Conservation (phyloP, 176 grass and related monocot genomes). For the Phoenix dactylifera region DNA sequence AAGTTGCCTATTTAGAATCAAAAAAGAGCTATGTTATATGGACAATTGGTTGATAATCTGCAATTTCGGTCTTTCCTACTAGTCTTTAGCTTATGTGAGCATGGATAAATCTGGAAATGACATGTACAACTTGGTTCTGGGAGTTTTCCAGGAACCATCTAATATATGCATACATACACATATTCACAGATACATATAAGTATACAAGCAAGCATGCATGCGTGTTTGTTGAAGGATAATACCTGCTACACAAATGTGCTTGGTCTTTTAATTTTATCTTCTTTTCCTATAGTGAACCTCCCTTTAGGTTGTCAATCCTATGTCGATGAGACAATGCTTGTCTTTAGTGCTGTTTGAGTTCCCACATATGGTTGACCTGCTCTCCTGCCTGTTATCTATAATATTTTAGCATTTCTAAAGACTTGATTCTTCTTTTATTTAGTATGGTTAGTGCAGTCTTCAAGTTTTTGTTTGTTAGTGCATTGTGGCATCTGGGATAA, state of each 20-base stretch:
- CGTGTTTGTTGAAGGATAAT: too few relatives aligned
- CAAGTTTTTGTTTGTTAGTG: too few relatives aligned
- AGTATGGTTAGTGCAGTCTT: too few relatives aligned
- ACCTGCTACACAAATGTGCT: not conserved
- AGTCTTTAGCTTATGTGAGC: conserved; percentile 20
- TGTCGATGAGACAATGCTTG: too few relatives aligned
- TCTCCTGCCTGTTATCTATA: too few relatives aligned
- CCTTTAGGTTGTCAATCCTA: not conserved
- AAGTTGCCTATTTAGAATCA: not conserved
- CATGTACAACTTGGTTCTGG: conserved; percentile 35
- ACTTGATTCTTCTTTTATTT: too few relatives aligned
- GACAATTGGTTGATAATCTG: conserved; percentile 9
- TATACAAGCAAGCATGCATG: too few relatives aligned
- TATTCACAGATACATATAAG: too few relatives aligned
- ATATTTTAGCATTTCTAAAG: too few relatives aligned
- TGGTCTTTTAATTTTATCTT: conserved; percentile 3
- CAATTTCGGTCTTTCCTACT: conserved; percentile 20
- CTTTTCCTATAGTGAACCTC: not conserved
- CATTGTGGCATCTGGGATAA: too few relatives aligned
- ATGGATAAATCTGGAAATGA: conserved; percentile 27
- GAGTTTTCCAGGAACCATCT: conserved; percentile 44
- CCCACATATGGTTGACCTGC: too few relatives aligned
- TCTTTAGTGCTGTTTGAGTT: too few relatives aligned
- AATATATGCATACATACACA: not conserved
- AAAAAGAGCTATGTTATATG: not conserved